These are phyloP conservation scores for Yamadazyma taylorii DNA, from an alignment of 1,139 yeast species.

Conservation along the genomic window DNA sequence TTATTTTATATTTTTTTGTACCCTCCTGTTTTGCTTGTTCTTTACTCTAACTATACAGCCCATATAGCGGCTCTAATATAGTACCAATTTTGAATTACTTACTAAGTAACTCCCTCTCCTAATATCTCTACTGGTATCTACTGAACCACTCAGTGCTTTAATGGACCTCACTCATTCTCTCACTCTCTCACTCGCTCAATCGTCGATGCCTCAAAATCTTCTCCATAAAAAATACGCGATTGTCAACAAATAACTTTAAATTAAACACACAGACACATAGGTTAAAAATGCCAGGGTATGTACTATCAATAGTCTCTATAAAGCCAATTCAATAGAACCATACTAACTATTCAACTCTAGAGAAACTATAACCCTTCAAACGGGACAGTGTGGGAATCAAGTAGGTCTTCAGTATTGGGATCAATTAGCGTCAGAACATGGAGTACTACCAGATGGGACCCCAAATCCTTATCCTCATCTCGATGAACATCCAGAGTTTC, in stretches of 20 bases:
- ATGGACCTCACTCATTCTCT: background rate
- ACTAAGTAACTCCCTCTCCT: too few species aligned
- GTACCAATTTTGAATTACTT: too few species aligned
- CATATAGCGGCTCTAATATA: too few species aligned
- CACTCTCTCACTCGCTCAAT: background rate
- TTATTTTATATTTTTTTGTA: slow-evolving; percentile 6
- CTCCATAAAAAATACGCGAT: slow-evolving; percentile 2
- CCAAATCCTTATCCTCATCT: slow-evolving; percentile 25
- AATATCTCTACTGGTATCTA: too few species aligned
- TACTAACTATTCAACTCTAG: slow-evolving; percentile 14
- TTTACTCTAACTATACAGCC: too few species aligned
- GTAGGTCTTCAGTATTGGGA: slow-evolving; percentile 93
- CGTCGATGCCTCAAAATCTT: background rate
- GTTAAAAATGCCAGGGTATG: slow-evolving; percentile 32
- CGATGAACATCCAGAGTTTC: slow-evolving; percentile 19
- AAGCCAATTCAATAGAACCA: slow-evolving; percentile 24
- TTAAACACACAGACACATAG: background rate
- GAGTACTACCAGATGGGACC: slow-evolving; percentile 75
- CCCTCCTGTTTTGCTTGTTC: background rate
- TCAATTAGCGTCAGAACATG: slow-evolving; percentile 86
- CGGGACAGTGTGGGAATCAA: slow-evolving; percentile 96
- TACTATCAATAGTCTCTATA: slow-evolving; percentile 14
- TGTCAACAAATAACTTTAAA: slow-evolving; percentile 6
- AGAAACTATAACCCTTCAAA: slow-evolving; percentile 45
- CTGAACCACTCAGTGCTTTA: too few species aligned